These are phyloP conservation scores for Golubevia sp. DNA, from an alignment of 1,284 basidiomycete species.

Conservation along the genomic window DNA sequence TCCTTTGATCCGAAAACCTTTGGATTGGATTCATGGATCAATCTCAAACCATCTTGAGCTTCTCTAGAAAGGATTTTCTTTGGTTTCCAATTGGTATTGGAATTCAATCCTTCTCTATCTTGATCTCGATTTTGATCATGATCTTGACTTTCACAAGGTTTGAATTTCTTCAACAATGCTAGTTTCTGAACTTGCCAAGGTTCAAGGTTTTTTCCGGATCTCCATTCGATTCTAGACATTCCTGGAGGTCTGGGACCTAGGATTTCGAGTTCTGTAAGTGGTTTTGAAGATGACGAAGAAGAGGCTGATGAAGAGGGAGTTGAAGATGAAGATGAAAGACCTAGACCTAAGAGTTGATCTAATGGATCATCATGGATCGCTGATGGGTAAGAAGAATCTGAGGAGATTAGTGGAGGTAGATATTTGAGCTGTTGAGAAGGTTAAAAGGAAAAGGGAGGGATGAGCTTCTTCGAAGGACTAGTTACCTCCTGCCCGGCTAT, in stretches of 20 bases:
- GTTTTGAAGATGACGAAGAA: neutral
- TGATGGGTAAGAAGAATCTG: constrained; percentile 15
- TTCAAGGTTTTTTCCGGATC: constrained; percentile 32
- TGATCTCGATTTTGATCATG: neutral
- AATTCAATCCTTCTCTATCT: neutral
- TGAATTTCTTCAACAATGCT: constrained; percentile 39
- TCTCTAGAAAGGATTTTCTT: constrained; percentile 49
- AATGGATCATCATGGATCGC: neutral
- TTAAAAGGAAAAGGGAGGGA: no score
- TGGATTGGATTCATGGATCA: constrained; percentile 46
- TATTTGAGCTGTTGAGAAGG: constrained; percentile 22
- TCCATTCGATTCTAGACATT: constrained; percentile 44
- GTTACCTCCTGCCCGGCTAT: neutral
- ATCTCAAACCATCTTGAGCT: constrained; percentile 50
- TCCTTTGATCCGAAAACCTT: constrained; percentile 29
- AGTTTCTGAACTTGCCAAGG: constrained; percentile 43
- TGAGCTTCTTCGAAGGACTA: no score
- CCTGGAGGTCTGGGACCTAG: constrained; percentile 30
- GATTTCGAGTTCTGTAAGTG: neutral
- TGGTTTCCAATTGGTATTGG: constrained; percentile 37
- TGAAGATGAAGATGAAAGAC: neutral
- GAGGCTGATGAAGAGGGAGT: neutral
- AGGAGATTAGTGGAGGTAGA: constrained; percentile 28
- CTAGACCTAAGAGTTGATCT: constrained; percentile 2
- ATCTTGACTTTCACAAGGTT: neutral